Evolutionary conservation across 1,139 yeast genomes (phyloP), one percentile per base, ranked within the genome.

Genomic region (Debaryomycetaceae sp.): DNA sequence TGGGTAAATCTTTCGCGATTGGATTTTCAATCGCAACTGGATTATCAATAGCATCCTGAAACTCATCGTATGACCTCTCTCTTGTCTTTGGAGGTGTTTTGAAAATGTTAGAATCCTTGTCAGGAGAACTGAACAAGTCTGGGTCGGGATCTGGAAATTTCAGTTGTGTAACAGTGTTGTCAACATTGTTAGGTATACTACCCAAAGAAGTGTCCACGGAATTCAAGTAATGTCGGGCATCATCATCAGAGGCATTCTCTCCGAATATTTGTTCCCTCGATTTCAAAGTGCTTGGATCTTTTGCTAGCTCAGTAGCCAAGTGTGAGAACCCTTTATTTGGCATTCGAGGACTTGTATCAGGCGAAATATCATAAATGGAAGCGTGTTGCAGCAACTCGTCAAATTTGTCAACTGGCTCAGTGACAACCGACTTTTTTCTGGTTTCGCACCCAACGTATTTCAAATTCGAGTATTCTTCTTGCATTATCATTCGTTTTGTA

Each of bases 371-470:
- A 49, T 69, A 68, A 23, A 73, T 65, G 3, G 78, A 70, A 1
- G 79, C 78, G 34, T 61, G 66, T 45, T 70, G 75, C 49, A 64
- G 75, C 37, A 70, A 53, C 24, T 58, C 62, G 45, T 70, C 73
- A 45, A 56, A 65, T 22, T 55, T 54, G 20, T 58, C 57, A 9
- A 52, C 51, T 4, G 70, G 64, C 42, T 58, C 63, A 23, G 60
- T 60, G 8, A 69, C 63, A n/a, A 70, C 62, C 1, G 71, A 59
- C 24, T 60, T 59, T 46, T 62, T 65, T 49, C 62, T 64, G 3
- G 59, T 55, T 29, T 51, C 50, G 33, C 51, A 52, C 0, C 69
- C 74, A 6, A 62, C 60, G 14, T 65, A 52, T 49, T 74, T 74
- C 41, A 72, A 57, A 39, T 61, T 60, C 1, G 71, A 54, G 46